phyloP scores from a whole-genome alignment of 2,329 filamentous ascomycete species.

The Diaporthe longicolla region DNA sequence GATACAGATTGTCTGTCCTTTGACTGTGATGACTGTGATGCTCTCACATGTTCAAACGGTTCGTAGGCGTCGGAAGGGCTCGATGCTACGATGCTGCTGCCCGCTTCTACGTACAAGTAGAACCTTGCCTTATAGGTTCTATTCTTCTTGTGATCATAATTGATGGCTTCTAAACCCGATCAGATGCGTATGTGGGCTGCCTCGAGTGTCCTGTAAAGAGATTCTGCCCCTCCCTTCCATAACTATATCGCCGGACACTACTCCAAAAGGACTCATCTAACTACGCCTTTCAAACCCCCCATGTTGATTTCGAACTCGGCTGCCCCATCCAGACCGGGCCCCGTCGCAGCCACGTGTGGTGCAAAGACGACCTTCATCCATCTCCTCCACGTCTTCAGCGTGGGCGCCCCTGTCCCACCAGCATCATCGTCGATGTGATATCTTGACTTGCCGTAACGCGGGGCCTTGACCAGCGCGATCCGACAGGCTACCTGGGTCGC shows the following conservation, averaged over 20 bases:
- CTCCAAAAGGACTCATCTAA: background rate
- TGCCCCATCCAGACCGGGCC: constrained; percentile 63
- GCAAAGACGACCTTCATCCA: constrained; percentile 94
- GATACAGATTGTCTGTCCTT: background rate
- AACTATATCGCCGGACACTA: background rate
- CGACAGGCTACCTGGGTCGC: constrained; percentile 88
- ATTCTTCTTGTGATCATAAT: background rate
- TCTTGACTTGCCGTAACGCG: constrained; percentile 60
- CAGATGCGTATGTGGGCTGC: background rate
- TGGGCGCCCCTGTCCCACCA: constrained; percentile 51
- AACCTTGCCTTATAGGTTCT: background rate
- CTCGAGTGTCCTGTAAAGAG: background rate
- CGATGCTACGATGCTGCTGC: background rate
- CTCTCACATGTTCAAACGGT: background rate
- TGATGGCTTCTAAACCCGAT: background rate
- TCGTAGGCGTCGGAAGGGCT: no score
- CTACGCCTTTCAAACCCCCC: constrained; percentile 68
- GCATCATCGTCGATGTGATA: constrained; percentile 55
- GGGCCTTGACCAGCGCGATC: constrained; percentile 83
- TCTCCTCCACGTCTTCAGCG: constrained; percentile 75
- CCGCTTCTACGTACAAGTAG: background rate
- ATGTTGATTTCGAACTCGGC: constrained; percentile 83
- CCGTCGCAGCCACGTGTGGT: constrained; percentile 74
- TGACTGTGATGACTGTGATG: background rate
- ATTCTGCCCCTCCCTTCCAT: background rate